A percentile compares a stretch with the other conserved stretches of the same genome.
Evolutionary conservation across 225 moss, liverwort and hornwort species (phyloP).

Genomic region (Pseudoscleropodium purum): DNA sequence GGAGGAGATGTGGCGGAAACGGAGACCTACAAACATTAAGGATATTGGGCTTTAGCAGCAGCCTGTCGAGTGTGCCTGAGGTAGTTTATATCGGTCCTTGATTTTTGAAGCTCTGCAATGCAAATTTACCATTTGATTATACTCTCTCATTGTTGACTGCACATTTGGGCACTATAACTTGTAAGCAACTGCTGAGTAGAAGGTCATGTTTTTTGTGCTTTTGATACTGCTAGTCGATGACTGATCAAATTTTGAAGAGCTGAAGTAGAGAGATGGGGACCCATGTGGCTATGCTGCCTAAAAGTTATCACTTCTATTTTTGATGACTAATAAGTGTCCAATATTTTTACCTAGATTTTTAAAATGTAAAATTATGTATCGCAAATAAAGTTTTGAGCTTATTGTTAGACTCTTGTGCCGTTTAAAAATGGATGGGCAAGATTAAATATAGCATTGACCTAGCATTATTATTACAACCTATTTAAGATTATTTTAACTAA

Average conservation of each 20-base stretch:
- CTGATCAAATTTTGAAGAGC: not conserved
- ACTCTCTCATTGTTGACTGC: not conserved
- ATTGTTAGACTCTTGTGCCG: not conserved
- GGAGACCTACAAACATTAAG: slow-evolving; percentile 18
- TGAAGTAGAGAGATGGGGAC: not conserved
- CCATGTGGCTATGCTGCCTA: not conserved
- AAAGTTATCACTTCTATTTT: not conserved
- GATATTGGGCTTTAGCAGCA: slow-evolving; percentile 31
- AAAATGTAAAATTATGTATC: not conserved
- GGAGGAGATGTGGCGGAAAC: slow-evolving; percentile 68
- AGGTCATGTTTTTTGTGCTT: not conserved
- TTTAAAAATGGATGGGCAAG: not conserved
- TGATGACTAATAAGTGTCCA: not conserved
- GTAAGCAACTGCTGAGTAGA: not conserved
- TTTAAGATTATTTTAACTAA: not conserved
- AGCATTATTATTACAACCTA: not conserved
- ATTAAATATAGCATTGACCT: not conserved
- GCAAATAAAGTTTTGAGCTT: not conserved
- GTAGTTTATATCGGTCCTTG: not conserved
- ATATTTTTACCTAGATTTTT: no score
- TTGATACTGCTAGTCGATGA: not conserved
- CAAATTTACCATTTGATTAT: not conserved
- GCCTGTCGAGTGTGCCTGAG: not conserved
- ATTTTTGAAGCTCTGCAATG: not conserved
- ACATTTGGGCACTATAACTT: not conserved